Evolutionary conservation across 1,284 basidiomycete species (phyloP), one percentile per base, ranked within the genome.

Genomic region (Anthracocystis setariae): DNA sequence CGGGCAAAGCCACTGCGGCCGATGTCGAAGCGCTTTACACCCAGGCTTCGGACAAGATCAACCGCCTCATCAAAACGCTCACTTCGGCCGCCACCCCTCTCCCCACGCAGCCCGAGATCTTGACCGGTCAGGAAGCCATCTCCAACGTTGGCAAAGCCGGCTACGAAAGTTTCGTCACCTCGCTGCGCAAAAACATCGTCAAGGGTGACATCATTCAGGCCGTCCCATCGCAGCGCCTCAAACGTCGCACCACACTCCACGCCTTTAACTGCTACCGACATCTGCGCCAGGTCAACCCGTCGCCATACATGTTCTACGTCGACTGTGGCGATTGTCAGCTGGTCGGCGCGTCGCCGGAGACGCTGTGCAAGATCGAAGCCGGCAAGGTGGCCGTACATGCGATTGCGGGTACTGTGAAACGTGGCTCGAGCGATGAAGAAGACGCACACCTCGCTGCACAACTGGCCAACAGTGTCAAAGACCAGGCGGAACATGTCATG

Each of bases 151-250:
- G 96, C 18, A 92, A 93, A 84, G 88, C 86, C 35, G 96, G 96
- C 0, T 99, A 98, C 84, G 90, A 98, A 83, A 85, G 85, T 4
- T 97, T 96, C 79, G 96, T 99, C 18, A 94, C 93, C 38, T 88
- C 87, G 59, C 86, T 99, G 63, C 97, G 98, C 85, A 87, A 96
- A 80, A 92, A 94, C 81, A 97, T 99, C 58, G 87, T 97, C 63
- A 91, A 91, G 46, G 96, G 96, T 38, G 93, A 99, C 84, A 98
- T 98, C 80, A 98, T 99, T 79, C 96, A 99, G 84, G 96, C 96
- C 3, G 96, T 99, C 8, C 96, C 96, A 1, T 94, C 92, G 17
- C 96, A 98, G 83, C 87, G 95, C 17, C 86, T 98, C 37, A 86
- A 90, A 17, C 88, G 93, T 38, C 90, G 90, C 52, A 98, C 96